Evolutionary conservation across 116 monocot genomes (phyloP), one percentile per base, ranked within the genome.

Genomic region (Cymodocea nodosa): DNA sequence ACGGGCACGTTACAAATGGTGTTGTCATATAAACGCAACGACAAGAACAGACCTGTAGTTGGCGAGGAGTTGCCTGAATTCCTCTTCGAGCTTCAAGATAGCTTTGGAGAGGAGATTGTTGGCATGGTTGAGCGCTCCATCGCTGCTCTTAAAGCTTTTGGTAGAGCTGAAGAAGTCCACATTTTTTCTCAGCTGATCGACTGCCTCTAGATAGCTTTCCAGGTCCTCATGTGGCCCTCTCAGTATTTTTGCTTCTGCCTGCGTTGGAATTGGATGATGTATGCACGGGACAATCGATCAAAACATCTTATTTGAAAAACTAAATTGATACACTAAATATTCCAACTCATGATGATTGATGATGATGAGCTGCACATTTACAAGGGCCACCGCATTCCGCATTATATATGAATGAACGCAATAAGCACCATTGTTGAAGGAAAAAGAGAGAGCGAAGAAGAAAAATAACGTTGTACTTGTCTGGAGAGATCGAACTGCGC

Each of bases 161-260:
- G 86, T 86, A 18, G 88, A 78, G 66, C 78, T 75, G 24, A 98
- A 98, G 70, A 89, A 89, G 2, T 70, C 62, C 5, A 81, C 77
- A 53, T 75, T 86, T 23, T 75, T 72, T 79, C 81, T 88, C 68
- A 98, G 59, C 75, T 84, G 78, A 53, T 91, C 92, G 55, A 98
- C 77, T 60, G 92, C 97, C 64, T 80, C 84, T 37, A 98, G 63
- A 65, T 98, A 98, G 71, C 84, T 82, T 64, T 86, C 86, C 7
- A 98, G 23, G 60, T 98, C 89, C 63, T 89, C 85, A 23, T 92
- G 97, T 10, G 92, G 97, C 12, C 97, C 97, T 71, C 63, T 83
- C 56, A 88, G 58, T 67, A 98, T 84, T 64, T 78, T 85, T 37
- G 80, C 86, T 82, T 98, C 97, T 15, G 77, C 74, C 78, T 82